These are phyloP conservation scores for Eruca vesicaria DNA, from an alignment of 441 rosid species.

Conservation along the genomic window DNA sequence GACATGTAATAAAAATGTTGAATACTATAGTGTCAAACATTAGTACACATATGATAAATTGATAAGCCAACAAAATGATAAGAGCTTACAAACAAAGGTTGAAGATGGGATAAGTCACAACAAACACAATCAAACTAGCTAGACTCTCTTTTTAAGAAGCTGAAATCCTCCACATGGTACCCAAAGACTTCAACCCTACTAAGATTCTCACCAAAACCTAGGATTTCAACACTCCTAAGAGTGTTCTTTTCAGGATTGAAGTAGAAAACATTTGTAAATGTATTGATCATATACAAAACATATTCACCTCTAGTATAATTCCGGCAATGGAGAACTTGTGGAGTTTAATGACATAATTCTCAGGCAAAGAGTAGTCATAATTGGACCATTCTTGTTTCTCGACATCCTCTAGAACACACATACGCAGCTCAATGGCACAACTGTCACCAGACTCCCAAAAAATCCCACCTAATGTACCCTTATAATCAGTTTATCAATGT, in stretches of 20 bases:
- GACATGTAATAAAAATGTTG: not conserved
- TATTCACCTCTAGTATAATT: not conserved
- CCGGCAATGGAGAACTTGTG: not conserved
- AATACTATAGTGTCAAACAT: not conserved
- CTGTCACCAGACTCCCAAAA: not conserved
- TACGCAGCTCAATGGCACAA: not conserved
- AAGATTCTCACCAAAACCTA: not conserved
- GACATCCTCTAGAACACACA: not conserved
- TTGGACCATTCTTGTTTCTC: not conserved
- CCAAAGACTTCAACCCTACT: not conserved
- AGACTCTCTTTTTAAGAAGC: not conserved
- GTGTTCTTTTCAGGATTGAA: not conserved
- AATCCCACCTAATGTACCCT: not conserved
- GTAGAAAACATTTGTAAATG: not conserved
- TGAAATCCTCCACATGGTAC: not conserved
- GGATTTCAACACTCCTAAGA: not conserved
- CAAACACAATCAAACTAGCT: not conserved
- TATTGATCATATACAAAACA: not conserved
- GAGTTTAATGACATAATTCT: not conserved
- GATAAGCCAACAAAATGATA: too few species aligned
- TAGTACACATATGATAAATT: too few species aligned
- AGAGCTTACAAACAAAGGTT: not conserved
- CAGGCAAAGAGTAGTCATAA: not conserved
- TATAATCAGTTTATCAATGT: not conserved
- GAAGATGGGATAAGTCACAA: not conserved